Conservation (phyloP, 441 rosid genomes). For the Raphanus hybrid region DNA sequence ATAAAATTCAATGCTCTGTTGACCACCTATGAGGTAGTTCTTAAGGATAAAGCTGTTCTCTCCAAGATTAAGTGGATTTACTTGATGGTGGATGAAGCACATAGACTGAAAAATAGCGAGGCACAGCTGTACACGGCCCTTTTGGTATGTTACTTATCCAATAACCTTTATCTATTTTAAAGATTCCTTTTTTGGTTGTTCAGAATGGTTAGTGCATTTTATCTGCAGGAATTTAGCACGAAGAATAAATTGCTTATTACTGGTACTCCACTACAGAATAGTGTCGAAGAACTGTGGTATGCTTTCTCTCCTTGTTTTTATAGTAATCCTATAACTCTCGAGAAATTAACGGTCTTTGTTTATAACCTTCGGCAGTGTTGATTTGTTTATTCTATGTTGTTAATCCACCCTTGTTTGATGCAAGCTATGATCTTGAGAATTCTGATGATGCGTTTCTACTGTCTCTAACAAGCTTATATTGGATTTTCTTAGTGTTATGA, state of each 20-base stretch:
- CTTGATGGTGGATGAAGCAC: conserved; percentile 99
- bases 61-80: conserved; percentile 99
- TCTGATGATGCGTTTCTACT: conserved; percentile 15
- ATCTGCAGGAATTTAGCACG: conserved; percentile 91
- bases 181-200: conserved; percentile 10
- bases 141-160: conserved; percentile 54
- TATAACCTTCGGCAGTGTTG: conserved; percentile 20
- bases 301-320: conserved; percentile 26
- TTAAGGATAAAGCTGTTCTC: conserved; percentile 93
- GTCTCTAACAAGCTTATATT: conserved; percentile 7
- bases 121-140: conserved; percentile 98
- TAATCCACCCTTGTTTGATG: not conserved
- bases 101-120: conserved; percentile 97
- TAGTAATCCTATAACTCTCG: conserved; percentile 15
- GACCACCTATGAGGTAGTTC: conserved; percentile 99
- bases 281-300: conserved; percentile 99
- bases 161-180: conserved; percentile 12
- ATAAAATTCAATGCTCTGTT: conserved; percentile 88
- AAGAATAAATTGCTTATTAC: conserved; percentile 98
- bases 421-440: conserved; percentile 23
- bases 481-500: not conserved
- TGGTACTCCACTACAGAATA: conserved; percentile 99
- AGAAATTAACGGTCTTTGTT: not conserved
- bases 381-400: conserved; percentile 8
- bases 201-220: conserved; percentile 25